A percentile compares a stretch with the other conserved stretches of the same genome.
Evolutionary conservation across 2,329 filamentous ascomycete genomes (phyloP).

Genomic region (Helicocarpus griseus): DNA sequence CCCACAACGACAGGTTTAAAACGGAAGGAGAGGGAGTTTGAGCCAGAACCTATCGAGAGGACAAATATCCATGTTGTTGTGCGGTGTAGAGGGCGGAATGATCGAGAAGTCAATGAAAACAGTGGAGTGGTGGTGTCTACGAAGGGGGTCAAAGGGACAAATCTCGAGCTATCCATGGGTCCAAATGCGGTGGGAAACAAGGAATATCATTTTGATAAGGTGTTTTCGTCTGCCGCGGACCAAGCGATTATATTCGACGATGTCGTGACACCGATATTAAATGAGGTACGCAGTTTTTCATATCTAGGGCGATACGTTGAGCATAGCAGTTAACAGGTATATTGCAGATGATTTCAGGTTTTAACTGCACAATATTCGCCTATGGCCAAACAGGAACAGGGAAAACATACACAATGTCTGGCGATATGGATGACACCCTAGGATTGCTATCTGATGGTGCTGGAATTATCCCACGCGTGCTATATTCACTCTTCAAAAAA

Average conservation of each 20-base stretch:
- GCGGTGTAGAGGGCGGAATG: slow-evolving; percentile 81
- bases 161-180: slow-evolving; percentile 82
- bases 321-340: slow-evolving; percentile 8
- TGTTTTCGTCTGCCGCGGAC: slow-evolving; percentile 90
- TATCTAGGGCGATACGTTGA: neutral
- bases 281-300: slow-evolving; percentile 57
- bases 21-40: slow-evolving; percentile 80
- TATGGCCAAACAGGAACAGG: slow-evolving; percentile 97
- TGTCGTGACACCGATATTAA: slow-evolving; percentile 82
- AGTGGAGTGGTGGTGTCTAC: slow-evolving; percentile 85
- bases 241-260: slow-evolving; percentile 93
- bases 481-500: slow-evolving; percentile 78
- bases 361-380: slow-evolving; percentile 97
- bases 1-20: slow-evolving; percentile 57
- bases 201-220: slow-evolving; percentile 91
- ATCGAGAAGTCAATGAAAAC: slow-evolving; percentile 87
- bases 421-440: slow-evolving; percentile 81
- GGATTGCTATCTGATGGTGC: slow-evolving; percentile 83
- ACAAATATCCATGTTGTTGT: slow-evolving; percentile 98
- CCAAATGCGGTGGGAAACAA: slow-evolving; percentile 90
- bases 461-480: slow-evolving; percentile 85
- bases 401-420: slow-evolving; percentile 99
- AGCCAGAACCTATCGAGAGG: slow-evolving; percentile 40
- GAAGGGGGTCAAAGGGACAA: slow-evolving; percentile 77
- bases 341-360: slow-evolving; percentile 74